Base-by-base conservation (phyloP, 495 filamentous ascomycete species). In the Aspergillus panamensis region DNA sequence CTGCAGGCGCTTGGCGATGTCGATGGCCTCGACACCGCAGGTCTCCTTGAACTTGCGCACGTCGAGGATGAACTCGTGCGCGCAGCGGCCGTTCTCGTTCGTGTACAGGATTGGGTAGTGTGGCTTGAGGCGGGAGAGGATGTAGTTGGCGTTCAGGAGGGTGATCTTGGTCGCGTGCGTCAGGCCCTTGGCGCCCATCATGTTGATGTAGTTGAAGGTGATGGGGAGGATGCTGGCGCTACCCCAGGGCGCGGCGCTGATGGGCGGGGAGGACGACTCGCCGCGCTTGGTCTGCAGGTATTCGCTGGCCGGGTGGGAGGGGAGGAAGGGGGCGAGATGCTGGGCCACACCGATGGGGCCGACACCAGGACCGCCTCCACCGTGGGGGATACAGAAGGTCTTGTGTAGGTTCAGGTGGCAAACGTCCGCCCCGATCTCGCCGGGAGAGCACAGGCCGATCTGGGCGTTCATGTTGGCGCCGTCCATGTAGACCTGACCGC, bases 391-490 rank as follows among this genome's bases (percentile, higher is more conserved):
- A 75, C 94, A 98, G 81, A 98, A 98, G 1, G 94, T 98, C 78
- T 98, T 98, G 82, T 98, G 94, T 14, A 98, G 80, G 71, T 98
- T 98, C 54, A 98, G 76, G 77, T 98, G 94, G 82, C 94, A 98
- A 25, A 97, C 95, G 67, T 98, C 94, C 10, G 94, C 94, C 39
- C 94, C 94, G 64, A 98, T 97, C 68, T 96, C 92, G 14, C 94
- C 94, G 5, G 94, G 94, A 0, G 92, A 96, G 79, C 94, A 97
- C 9, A 98, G 84, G 1, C 94, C 94, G 59, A 98, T 96, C 71
- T 98, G 94, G 20, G 94, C 94, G 66, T 97, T 98, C 91, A 98
- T 93, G 74, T 98, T 98, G 51, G 94, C 94, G 53, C 94, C 94
- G 73, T 98, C 94, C 94, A 98, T 97, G 77, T 97, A 98, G 25